These are phyloP conservation scores for Flueggea neowawraea DNA, from an alignment of 441 rosid species.

Conservation along the genomic window DNA sequence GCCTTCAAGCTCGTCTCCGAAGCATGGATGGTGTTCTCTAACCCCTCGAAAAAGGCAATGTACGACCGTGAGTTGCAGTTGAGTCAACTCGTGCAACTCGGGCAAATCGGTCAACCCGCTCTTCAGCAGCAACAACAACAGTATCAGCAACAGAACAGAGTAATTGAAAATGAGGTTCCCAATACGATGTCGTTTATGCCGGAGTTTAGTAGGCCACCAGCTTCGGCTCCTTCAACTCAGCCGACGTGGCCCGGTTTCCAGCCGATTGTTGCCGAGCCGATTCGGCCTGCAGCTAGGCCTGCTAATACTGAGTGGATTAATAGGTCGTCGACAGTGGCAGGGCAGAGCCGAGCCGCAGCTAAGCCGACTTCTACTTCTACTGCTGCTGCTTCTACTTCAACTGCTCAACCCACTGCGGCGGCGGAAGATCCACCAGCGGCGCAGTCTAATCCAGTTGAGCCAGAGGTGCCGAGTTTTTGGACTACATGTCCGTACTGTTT, in stretches of 20 bases:
- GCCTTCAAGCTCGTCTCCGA: slow-evolving; percentile 70
- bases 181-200: no score
- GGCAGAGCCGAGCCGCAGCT: slow-evolving; percentile 8
- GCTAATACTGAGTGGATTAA: background rate
- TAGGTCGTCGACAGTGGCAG: background rate
- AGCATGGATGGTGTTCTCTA: slow-evolving; percentile 81
- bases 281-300: slow-evolving; percentile 7
- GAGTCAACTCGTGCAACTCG: slow-evolving; percentile 50
- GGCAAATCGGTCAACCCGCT: slow-evolving; percentile 10
- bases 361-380: background rate
- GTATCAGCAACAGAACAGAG: slow-evolving; percentile 4
- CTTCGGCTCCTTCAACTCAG: no score
- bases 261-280: background rate
- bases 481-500: slow-evolving; percentile 90
- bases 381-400: background rate
- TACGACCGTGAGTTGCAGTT: slow-evolving; percentile 69
- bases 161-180: background rate
- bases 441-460: background rate
- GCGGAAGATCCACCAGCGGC: background rate
- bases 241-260: background rate
- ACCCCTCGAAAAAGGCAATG: slow-evolving; percentile 52
- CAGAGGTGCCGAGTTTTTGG: slow-evolving; percentile 60
- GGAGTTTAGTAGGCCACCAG: no score
- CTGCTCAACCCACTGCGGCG: background rate
- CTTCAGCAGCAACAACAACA: slow-evolving; percentile 19